Base-by-base conservation (phyloP, 208 protist species). In the Leishmania mexicana region DNA sequence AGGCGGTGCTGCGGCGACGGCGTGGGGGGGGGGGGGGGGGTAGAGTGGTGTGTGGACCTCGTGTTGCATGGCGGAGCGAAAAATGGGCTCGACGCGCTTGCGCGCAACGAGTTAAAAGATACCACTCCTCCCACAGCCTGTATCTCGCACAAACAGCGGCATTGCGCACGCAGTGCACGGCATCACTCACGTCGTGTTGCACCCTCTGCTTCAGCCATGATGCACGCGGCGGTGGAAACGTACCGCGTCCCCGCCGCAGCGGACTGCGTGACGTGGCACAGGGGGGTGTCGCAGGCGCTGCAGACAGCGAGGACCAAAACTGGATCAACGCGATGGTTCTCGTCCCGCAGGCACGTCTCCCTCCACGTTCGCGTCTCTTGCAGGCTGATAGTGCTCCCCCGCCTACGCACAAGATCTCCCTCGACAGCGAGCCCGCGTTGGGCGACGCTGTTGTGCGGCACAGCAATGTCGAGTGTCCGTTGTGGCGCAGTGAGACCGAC, bases 281-380 rank as follows among this genome's bases (percentile, higher is more conserved):
- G 87, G 0, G 90, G 74, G 6, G 13, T 40, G 3, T 85, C 87
- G 54, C 93, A 96, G 6, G 10, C 3, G 21, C 73, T 38, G 60
- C 93, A 96, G 81, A 74, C 84, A 42, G 90, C 93, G 62, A 95
- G 81, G 1, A 90, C 60, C 11, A 93, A 11, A 2, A 78, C 57
- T 0, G 88, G 87, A 76, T 94, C 89, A 2, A 77, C 83, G 15
- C 93, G 89, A 51, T 92, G 87, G 67, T 94, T 95, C 38, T 75
- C 87, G 79, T 96, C 91, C 40, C 93, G 85, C 72, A 96, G 76
- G 58, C 88, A 93, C 74, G 74, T 35, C 80, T 93, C 93, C 2
- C 93, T 85, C 90, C 91, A 94, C 58, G 93, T 88, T 35, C 64
- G 53, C 68, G 75, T 81, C 72, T 77, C 76, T 72, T 73, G 42